Evolutionary conservation across 257 asterid genomes (phyloP), one percentile per base, ranked within the genome.

Genomic region (Ilex asprella): DNA sequence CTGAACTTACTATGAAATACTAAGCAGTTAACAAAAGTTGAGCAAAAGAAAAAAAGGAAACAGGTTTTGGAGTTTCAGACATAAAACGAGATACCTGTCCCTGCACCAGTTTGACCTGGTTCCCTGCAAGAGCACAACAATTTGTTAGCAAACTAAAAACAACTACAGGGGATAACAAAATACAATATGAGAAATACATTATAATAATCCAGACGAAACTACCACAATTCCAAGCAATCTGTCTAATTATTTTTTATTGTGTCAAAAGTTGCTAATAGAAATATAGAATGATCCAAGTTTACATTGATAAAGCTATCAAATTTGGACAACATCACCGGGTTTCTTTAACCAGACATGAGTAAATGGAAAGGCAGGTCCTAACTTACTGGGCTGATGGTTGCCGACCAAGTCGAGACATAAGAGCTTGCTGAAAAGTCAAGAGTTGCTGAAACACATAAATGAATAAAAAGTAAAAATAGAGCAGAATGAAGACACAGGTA

Each of bases 351-450:
- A 16, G 27, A 21, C 31, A 4, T 21, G 29, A 64, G 12, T 31
- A 16, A 58, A 46, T 53, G 30, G 29, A 10, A 59, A 58, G 47
- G 54, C 0, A 21, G 31, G 57, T 47, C 5, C 46, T 39, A 59
- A 78, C 84, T 81, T 68, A 83, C 90, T 55, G 83, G 44, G 76
- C 51, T 50, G 75, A 51, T 46, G 55, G 81, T 57, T 74, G 81
- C 29, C 54, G 78, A 52, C 82, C 81, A 44, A 75, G 66, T 67
- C 78, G 90, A 65, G 91, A 73, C 55, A 71, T 39, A 44, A 79
- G 73, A 51, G 80, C 71, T 67, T 81, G 83, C 77, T 72, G 80
- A 59, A 70, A 69, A 14, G 75, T 55, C 74, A 73, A 60, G 41
- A 76, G 79, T 81, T 76, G 85, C 85, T 81, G 79, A 39, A 73